Percentiles rank a stretch among this genome's conserved stretches.
phyloP scores from a whole-genome alignment of 2,329 filamentous ascomycete species.

The Paecilomyces formosus region DNA sequence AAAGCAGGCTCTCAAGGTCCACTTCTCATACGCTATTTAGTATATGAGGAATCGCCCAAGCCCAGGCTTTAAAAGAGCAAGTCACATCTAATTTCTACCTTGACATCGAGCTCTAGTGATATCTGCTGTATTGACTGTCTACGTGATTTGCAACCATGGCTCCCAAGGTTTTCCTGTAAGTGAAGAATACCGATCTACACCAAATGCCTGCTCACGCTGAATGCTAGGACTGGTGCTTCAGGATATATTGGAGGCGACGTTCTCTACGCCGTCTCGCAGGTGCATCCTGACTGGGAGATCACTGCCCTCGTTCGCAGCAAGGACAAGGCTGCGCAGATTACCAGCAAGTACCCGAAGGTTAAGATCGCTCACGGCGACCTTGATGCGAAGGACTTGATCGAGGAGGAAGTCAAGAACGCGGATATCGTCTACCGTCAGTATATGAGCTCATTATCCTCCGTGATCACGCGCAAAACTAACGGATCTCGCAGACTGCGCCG shows the following conservation, averaged over 20 bases:
- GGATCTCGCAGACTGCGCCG: constrained; percentile 26
- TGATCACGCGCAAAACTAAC: neutral
- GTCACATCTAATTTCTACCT: neutral
- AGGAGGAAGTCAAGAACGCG: constrained; percentile 38
- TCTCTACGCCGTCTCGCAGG: constrained; percentile 37
- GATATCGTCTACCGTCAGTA: constrained; percentile 40
- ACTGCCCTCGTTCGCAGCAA: constrained; percentile 38
- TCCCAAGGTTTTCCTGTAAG: constrained; percentile 27
- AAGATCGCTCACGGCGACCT: constrained; percentile 37
- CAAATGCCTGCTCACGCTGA: neutral
- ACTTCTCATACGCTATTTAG: neutral
- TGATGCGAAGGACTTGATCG: constrained; percentile 32
- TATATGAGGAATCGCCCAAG: neutral
- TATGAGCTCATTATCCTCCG: neutral
- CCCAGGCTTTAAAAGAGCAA: neutral
- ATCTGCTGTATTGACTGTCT: neutral
- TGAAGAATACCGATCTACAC: constrained; percentile 13
- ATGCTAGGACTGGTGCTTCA: constrained; percentile 41
- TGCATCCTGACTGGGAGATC: constrained; percentile 42
- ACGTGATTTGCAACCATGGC: constrained; percentile 12
- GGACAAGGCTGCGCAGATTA: constrained; percentile 33
- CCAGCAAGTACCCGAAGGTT: constrained; percentile 32
- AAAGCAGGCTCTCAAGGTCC: neutral
- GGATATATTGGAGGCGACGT: constrained; percentile 50
- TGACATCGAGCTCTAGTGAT: neutral